These are phyloP conservation scores for Tolypocladium paradoxum DNA, from an alignment of 2,329 filamentous ascomycete species.

Conservation along the genomic window DNA sequence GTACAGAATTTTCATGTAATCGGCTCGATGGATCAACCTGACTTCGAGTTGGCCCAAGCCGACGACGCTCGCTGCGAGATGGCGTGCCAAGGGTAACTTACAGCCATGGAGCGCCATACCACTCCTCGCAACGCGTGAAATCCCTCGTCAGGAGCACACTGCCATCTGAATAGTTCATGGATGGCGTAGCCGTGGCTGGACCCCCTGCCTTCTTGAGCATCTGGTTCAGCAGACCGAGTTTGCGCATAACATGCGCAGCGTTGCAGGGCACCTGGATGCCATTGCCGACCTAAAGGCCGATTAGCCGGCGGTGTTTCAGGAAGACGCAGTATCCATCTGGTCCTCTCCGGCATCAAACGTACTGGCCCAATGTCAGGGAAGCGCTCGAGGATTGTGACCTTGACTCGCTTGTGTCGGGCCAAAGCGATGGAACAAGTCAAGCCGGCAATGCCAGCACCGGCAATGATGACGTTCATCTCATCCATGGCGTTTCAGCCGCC, in stretches of 20 bases:
- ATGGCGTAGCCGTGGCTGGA: background rate
- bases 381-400: constrained; percentile 6
- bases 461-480: constrained; percentile 5
- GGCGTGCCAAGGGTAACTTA: background rate
- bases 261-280: constrained; percentile 10
- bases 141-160: constrained; percentile 3
- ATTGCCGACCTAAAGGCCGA: constrained; percentile 5
- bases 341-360: background rate
- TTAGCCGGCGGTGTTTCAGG: background rate
- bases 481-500: no score
- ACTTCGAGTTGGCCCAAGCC: background rate
- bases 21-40: constrained; percentile 7
- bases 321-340: background rate
- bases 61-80: background rate
- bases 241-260: constrained; percentile 6
- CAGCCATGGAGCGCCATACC: constrained; percentile 10
- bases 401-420: constrained; percentile 1
- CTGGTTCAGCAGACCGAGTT: constrained; percentile 8
- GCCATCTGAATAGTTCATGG: constrained; percentile 1
- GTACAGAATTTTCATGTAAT: constrained; percentile 6
- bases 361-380: background rate
- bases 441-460: constrained; percentile 8
- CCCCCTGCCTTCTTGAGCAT: background rate
- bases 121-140: constrained; percentile 3
- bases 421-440: constrained; percentile 5